Percentiles rank a stretch among this genome's conserved stretches.
Conservation (phyloP, 495 filamentous ascomycete species). For the Xylaria longipes region DNA sequence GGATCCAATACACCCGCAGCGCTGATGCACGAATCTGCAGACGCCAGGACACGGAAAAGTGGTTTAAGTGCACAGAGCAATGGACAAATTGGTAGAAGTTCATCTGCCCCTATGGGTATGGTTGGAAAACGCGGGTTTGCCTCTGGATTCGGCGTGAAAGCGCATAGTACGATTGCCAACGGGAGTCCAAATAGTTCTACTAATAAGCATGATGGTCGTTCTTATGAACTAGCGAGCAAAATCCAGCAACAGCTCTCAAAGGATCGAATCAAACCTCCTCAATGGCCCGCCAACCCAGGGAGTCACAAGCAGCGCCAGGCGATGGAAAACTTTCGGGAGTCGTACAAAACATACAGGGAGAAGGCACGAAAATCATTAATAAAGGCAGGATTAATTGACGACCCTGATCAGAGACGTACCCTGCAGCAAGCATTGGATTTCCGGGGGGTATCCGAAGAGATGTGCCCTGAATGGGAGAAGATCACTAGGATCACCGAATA, state of each 20-base stretch:
- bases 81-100: slow-evolving; percentile 25
- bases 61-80: slow-evolving; percentile 19
- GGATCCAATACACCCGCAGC: slow-evolving; percentile 6
- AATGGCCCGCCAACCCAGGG: slow-evolving; percentile 51
- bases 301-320: slow-evolving; percentile 48
- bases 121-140: not conserved
- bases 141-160: not conserved
- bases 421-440: slow-evolving; percentile 86
- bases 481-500: slow-evolving; percentile 75
- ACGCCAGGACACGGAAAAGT: slow-evolving; percentile 22
- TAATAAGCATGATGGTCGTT: slow-evolving; percentile 19
- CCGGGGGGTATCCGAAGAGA: slow-evolving; percentile 86
- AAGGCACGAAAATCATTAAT: slow-evolving; percentile 74
- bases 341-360: slow-evolving; percentile 69
- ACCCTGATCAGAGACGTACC: slow-evolving; percentile 82
- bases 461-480: slow-evolving; percentile 93
- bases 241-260: slow-evolving; percentile 49
- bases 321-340: slow-evolving; percentile 52
- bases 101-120: slow-evolving; percentile 4
- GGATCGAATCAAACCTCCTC: slow-evolving; percentile 52
- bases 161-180: not conserved
- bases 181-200: not conserved
- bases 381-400: slow-evolving; percentile 77
- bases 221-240: slow-evolving; percentile 46
- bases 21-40: not conserved